Evolutionary conservation across 202 grass and related monocot species (phyloP).

Genomic region (Carex sylvatica): DNA sequence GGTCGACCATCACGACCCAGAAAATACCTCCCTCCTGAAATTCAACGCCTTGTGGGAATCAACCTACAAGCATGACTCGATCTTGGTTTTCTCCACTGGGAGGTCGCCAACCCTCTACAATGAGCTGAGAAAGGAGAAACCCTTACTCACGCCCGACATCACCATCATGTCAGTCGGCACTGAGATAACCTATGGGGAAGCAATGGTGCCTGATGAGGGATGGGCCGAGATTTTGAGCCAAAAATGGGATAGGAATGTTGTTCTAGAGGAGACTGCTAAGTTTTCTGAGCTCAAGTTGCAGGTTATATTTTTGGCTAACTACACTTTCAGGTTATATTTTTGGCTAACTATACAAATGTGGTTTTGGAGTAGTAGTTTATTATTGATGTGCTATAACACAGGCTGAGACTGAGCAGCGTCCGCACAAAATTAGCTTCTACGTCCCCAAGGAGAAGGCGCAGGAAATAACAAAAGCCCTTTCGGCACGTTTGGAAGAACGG

Average conservation of each 20-base stretch:
- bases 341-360: not conserved
- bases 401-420: constrained; percentile 74
- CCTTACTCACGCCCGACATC: constrained; percentile 86
- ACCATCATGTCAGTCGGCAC: constrained; percentile 96
- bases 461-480: constrained; percentile 70
- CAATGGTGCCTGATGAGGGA: constrained; percentile 86
- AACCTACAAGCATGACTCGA: constrained; percentile 70
- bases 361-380: constrained; percentile 5
- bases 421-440: constrained; percentile 88
- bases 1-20: constrained; percentile 92
- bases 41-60: constrained; percentile 92
- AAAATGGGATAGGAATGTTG: constrained; percentile 82
- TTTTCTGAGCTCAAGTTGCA: constrained; percentile 73
- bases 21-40: constrained; percentile 79
- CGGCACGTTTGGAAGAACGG: constrained; percentile 46
- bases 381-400: constrained; percentile 39
- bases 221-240: constrained; percentile 77
- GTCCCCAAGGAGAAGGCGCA: constrained; percentile 67
- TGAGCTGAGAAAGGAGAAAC: constrained; percentile 92
- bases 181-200: constrained; percentile 90
- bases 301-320: constrained; percentile 35
- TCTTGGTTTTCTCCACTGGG: constrained; percentile 87
- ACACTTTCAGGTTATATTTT: constrained; percentile 52
- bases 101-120: constrained; percentile 86
- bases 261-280: constrained; percentile 62